Percentiles rank a stretch among this genome's conserved stretches.
These are phyloP conservation scores for Priceomyces carsonii DNA, from an alignment of 805 yeast species.

Conservation along the genomic window DNA sequence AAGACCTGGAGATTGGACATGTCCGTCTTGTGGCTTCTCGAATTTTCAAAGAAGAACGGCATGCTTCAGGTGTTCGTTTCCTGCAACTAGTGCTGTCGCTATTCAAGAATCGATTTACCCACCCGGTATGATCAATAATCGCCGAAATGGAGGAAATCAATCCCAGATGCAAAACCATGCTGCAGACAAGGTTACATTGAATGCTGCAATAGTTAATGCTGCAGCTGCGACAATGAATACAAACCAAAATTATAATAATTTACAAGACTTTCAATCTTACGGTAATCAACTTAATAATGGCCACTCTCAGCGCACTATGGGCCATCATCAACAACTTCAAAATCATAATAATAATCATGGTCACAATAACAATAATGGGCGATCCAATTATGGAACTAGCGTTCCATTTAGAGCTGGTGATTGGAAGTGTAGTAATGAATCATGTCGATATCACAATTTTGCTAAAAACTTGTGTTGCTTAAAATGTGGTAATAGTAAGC, in stretches of 20 bases:
- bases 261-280: constrained; percentile 4
- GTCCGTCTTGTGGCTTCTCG: constrained; percentile 93
- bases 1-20: constrained; percentile 98
- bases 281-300: constrained; percentile 5
- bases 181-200: constrained; percentile 9
- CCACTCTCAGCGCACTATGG: constrained; percentile 4
- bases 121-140: constrained; percentile 8
- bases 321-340: constrained; percentile 8
- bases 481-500: constrained; percentile 80
- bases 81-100: constrained; percentile 72
- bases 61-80: constrained; percentile 90
- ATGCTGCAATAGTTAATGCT: constrained; percentile 3
- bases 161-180: constrained; percentile 1
- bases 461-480: constrained; percentile 87
- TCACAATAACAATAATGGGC: constrained; percentile 14
- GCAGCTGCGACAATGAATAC: constrained; percentile 5
- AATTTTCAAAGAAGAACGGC: constrained; percentile 93
- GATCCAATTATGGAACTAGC: constrained; percentile 33
- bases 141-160: constrained; percentile 12
- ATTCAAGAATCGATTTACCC: constrained; percentile 61
- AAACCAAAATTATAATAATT: constrained; percentile 7
- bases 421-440: constrained; percentile 84
- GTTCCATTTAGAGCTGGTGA: constrained; percentile 98
- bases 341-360: constrained; percentile 12
- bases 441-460: constrained; percentile 86